Base-by-base conservation (phyloP, 176 grass and related monocot species). In the Secale cereale region DNA sequence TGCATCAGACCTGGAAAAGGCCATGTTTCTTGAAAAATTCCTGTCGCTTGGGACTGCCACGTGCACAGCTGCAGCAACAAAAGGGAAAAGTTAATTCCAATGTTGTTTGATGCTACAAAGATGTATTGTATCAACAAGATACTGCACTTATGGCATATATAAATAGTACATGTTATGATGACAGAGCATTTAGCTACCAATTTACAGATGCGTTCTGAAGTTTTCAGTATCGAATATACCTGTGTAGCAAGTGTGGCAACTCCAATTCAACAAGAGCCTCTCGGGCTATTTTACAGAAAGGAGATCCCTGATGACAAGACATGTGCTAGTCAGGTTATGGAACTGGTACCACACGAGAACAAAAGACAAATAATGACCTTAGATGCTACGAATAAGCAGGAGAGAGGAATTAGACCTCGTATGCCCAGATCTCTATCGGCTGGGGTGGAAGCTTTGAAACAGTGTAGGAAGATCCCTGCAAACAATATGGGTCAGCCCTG, bases 341-440 rank as follows among this genome's bases (percentile, higher is more conserved):
- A 81, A 61, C 23, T 59, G 17, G 28, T 29, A 19, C 6, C n/a
- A 54, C 0, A 11, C 29, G 25, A 13, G 0, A 63, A 28, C 20
- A 70, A 62, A 59, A 13, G 71, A 35, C 5, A 76, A 64, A 78
- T 14, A 36, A 37, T 46, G 37, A 22, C 13, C 10, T 28, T 2
- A 6, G 46, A 27, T 26, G 13, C 13, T 45, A 29, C 0, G 23
- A 64, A 60, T 54, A 70, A 1, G 48, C 48, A 78, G 37, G 29
- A 81, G 12, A 39, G 36, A 41, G 8, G 35, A 90, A 57, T 37
- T 76, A 70, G 29, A 98, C 96, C 93, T 98, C 96, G 71, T 95
- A 98, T 78, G 93, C 85, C 96, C 96, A 98, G 65, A 95, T 82
- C 79, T 98, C 91, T 80, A 98, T 94, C 28, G 93, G 91, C 69